phyloP scores from a whole-genome alignment of 164 flowering plant genomes.

The Aristolochia californica region DNA sequence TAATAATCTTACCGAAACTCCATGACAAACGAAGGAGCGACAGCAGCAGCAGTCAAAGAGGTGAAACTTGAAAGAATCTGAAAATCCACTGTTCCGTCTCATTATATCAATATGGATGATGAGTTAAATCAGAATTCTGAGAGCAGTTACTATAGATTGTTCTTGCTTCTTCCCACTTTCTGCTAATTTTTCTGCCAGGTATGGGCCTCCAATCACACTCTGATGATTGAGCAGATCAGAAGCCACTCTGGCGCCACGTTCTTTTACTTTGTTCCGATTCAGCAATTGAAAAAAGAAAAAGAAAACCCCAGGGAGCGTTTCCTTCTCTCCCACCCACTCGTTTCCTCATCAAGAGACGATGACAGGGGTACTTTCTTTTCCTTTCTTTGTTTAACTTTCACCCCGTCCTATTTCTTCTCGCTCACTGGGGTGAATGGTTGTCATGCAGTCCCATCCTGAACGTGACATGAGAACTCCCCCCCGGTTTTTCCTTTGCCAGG shows the following conservation, averaged over 20 bases:
- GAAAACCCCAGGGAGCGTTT: conserved; percentile 25
- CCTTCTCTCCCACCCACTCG: conserved; percentile 15
- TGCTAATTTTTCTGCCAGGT: conserved; percentile 27
- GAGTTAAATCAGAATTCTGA: conserved; percentile 6
- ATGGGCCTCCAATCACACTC: conserved; percentile 40
- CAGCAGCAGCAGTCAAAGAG: too few species aligned
- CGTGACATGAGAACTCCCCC: neutral
- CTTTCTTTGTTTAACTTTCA: conserved; percentile 8
- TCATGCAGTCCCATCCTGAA: neutral
- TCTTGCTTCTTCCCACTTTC: conserved; percentile 23
- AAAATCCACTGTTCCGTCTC: neutral
- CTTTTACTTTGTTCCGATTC: conserved; percentile 17
- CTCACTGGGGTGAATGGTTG: too few species aligned
- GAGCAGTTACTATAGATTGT: conserved; percentile 4
- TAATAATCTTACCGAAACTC: too few species aligned
- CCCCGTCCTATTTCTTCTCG: too few species aligned
- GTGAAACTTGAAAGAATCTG: too few species aligned
- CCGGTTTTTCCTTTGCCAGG: too few species aligned
- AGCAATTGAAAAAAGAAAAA: too few species aligned
- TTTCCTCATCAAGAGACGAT: conserved; percentile 1
- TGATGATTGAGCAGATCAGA: conserved; percentile 45
- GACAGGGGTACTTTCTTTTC: conserved; percentile 6
- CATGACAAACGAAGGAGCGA: too few species aligned
- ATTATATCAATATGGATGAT: neutral
- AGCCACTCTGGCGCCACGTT: conserved; percentile 32